phyloP scores from a whole-genome alignment of 2,329 filamentous ascomycete species.

The Xylaria sp. region DNA sequence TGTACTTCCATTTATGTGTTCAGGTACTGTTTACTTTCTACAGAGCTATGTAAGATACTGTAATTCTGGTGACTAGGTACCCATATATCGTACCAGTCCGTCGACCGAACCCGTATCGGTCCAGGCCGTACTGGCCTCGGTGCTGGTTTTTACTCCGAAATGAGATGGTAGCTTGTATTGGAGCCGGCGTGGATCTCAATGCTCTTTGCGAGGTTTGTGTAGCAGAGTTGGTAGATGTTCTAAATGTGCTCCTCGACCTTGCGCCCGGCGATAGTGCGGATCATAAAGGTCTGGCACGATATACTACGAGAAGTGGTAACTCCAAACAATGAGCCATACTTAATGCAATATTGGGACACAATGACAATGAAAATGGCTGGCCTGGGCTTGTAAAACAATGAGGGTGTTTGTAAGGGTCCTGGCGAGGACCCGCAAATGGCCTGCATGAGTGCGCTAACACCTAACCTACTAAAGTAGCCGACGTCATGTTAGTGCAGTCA shows the following conservation, averaged over 20 bases:
- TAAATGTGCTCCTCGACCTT: slow-evolving; percentile 11
- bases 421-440: not conserved
- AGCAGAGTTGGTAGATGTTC: slow-evolving; percentile 11
- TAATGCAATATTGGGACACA: slow-evolving; percentile 4
- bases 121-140: not conserved
- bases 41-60: too few relatives aligned
- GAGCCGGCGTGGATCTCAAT: slow-evolving; percentile 12
- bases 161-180: slow-evolving; percentile 11
- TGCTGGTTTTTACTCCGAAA: slow-evolving; percentile 11
- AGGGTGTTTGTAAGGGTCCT: too few relatives aligned
- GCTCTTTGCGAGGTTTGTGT: slow-evolving; percentile 8
- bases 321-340: slow-evolving; percentile 8
- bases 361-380: too few relatives aligned
- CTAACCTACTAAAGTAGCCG: slow-evolving; percentile 3
- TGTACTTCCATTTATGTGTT: too few relatives aligned
- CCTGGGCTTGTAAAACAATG: too few relatives aligned
- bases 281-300: slow-evolving; percentile 15
- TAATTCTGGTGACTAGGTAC: too few relatives aligned
- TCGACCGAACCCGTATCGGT: slow-evolving; percentile 3
- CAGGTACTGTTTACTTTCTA: too few relatives aligned
- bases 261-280: slow-evolving; percentile 12
- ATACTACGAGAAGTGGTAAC: slow-evolving; percentile 11
- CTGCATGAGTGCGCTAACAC: slow-evolving; percentile 8
- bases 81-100: slow-evolving; percentile 8
- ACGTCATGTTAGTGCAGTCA: slow-evolving; percentile 5